Evolutionary conservation across 2,329 filamentous ascomycete genomes (phyloP).

Genomic region (Colletotrichum falcatum): DNA sequence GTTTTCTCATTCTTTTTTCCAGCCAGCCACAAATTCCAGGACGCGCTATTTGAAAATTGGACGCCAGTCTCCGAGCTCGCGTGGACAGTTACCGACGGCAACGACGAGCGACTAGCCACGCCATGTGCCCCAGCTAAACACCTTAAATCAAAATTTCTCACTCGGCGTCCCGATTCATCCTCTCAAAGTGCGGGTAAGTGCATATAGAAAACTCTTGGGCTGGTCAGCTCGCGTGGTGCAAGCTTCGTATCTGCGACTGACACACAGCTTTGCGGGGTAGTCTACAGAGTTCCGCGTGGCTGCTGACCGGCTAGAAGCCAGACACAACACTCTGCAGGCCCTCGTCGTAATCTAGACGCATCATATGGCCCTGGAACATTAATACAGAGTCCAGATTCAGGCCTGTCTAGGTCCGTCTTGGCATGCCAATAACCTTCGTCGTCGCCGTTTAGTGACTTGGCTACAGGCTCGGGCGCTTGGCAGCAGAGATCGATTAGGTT

Average conservation of each 20-base stretch:
- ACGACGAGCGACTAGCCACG: background rate
- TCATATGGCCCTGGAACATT: background rate
- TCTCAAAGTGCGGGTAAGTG: background rate
- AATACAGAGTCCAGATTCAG: background rate
- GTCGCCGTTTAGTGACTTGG: background rate
- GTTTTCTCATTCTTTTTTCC: background rate
- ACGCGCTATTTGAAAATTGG: too few relatives aligned
- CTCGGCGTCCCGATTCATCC: too few relatives aligned
- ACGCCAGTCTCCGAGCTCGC: background rate
- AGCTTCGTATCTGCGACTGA: background rate
- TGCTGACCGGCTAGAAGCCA: too few relatives aligned
- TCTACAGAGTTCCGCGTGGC: background rate
- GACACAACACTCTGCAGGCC: background rate
- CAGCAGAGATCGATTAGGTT: background rate
- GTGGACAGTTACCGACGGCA: background rate
- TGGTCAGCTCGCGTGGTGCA: background rate
- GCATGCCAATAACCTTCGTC: background rate
- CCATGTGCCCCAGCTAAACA: background rate
- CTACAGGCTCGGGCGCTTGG: background rate
- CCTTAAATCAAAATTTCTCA: background rate
- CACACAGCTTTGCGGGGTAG: background rate
- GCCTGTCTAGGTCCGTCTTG: background rate
- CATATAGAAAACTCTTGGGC: background rate
- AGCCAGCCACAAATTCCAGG: background rate
- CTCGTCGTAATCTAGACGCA: background rate